Base-by-base conservation (phyloP, 345 rosid genomes). In the Ceriops zippeliana region DNA sequence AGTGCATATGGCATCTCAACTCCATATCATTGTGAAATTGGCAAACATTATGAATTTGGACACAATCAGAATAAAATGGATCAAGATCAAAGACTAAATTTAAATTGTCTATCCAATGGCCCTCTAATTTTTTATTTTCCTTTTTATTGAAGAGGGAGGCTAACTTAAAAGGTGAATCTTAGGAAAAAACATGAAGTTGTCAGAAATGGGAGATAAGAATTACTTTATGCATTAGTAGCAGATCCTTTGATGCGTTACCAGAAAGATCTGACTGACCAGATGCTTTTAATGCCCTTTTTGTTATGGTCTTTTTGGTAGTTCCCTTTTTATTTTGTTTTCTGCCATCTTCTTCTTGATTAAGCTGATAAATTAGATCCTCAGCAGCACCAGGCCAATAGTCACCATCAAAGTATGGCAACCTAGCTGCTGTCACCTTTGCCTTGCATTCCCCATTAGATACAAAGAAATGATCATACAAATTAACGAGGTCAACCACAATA, bases 301-400 rank as follows among this genome's bases (percentile, higher is more conserved):
- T 86, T 63, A 96, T 84, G 67, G 91, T 81, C 79, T 96, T 92
- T 78, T 96, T 92, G 30, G 82, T 81, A 28, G 83, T 66, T 75
- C 96, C 96, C 80, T 91, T 91, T 82, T 90, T 92, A 77, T 87
- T 90, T 73, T 83, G 86, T 83, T 89, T 95, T 85, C 90, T 84
- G 58, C 92, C 98, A 83, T 96, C 98, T 78, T 92, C 97, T 60
- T 95, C 98, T 80, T 90, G 98, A 61, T 87, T 84, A 78, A 96
- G 81, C 85, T 89, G 98, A 79, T 79, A 79, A 68, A 96, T 89
- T 58, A 96, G 80, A 75, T 96, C 98, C 83, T 96, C 99, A 2
- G 99, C 98, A 62, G 98, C 99, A 78, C 98, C 99, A 60, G 99
- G 98, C 99, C 99, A 96, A 74, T 96, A 96, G 83, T 96, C 98